Conservation (phyloP, 768 basidiomycete species). For the Boletus rufocinnamomeus region DNA sequence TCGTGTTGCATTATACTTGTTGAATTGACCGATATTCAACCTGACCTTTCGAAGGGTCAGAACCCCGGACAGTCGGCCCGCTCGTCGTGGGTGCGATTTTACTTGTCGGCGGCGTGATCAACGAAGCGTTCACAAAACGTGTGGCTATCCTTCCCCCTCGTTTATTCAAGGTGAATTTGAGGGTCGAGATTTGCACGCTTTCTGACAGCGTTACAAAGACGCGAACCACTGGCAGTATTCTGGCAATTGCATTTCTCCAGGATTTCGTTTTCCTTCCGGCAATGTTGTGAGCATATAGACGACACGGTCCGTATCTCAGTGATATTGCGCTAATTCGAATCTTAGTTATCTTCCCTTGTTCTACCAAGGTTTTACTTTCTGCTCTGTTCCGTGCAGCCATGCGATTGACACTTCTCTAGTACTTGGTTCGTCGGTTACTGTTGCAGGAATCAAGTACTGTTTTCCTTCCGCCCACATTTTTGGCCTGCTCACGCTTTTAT, state of each 20-base stretch:
- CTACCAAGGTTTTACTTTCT: conserved; percentile 49
- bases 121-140: conserved; percentile 61
- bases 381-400: background rate
- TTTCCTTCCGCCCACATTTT: conserved; percentile 24
- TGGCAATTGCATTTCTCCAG: conserved; percentile 62
- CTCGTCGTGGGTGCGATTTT: conserved; percentile 56
- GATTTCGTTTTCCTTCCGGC: conserved; percentile 57
- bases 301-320: background rate
- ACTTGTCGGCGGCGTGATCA: conserved; percentile 51
- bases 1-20: background rate
- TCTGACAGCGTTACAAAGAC: conserved; percentile 42
- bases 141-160: conserved; percentile 75
- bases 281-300: conserved; percentile 22
- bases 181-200: background rate
- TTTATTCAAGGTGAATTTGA: conserved; percentile 58
- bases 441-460: conserved; percentile 67
- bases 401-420: conserved; percentile 30
- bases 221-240: conserved; percentile 62
- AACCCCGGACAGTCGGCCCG: conserved; percentile 55
- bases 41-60: conserved; percentile 45
- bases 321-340: background rate
- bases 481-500: background rate
- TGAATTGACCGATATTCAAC: background rate
- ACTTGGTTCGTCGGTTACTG: conserved; percentile 71
- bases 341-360: conserved; percentile 69